Conservation (phyloP, 805 yeast species). For the Lipomyces japonicus region DNA sequence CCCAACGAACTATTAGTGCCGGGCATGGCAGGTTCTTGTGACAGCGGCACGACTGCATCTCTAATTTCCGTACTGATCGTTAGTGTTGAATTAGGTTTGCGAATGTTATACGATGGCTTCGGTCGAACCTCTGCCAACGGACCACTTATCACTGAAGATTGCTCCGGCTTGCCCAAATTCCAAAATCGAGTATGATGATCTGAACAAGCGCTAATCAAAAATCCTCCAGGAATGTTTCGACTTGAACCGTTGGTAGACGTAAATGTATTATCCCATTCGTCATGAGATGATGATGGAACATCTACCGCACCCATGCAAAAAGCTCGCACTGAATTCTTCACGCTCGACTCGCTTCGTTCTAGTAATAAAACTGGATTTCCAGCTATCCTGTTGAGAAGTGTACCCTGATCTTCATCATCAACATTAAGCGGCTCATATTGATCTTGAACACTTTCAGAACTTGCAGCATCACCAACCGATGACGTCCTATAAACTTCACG, state of each 20-base stretch:
- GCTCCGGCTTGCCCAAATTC: slow-evolving; percentile 38
- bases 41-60: not conserved
- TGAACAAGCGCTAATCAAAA: slow-evolving; percentile 36
- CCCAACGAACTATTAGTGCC: too few species aligned
- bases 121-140: slow-evolving; percentile 29
- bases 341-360: slow-evolving; percentile 18
- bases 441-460: slow-evolving; percentile 3
- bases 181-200: slow-evolving; percentile 38
- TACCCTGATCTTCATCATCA: slow-evolving; percentile 27
- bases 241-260: not conserved
- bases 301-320: slow-evolving; percentile 25
- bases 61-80: not conserved
- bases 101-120: slow-evolving; percentile 4
- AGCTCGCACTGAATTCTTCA: slow-evolving; percentile 23
- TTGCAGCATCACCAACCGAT: slow-evolving; percentile 9
- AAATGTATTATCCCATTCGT: slow-evolving; percentile 7
- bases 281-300: slow-evolving; percentile 9
- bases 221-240: slow-evolving; percentile 17
- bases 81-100: not conserved
- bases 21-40: too few species aligned
- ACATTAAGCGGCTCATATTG: slow-evolving; percentile 30
- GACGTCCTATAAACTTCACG: slow-evolving; percentile 41
- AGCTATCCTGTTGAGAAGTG: slow-evolving; percentile 30
- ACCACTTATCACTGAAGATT: slow-evolving; percentile 37
- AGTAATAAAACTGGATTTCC: slow-evolving; percentile 21